Base-by-base conservation (phyloP, 306 rosid genomes). In the Cicer pinnatifidum region DNA sequence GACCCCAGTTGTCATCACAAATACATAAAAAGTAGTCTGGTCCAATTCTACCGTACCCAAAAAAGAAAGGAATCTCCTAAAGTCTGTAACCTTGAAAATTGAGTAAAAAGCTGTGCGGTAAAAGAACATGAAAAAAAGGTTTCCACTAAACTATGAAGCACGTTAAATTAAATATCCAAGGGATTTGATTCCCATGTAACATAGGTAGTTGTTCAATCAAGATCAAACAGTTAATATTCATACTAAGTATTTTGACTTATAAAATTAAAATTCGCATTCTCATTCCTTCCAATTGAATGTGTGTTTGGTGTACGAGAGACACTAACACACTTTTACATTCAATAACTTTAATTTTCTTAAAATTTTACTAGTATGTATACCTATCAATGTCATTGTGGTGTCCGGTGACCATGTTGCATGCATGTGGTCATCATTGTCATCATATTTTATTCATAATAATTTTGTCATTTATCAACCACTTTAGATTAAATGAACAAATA, bases 51-150 rank as follows among this genome's bases (percentile, higher is more conserved):
- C 70, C 48, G 59, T 28, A 46, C 75, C 53, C 38, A 11, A n/a
- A 6, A 11, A 20, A 6, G 11, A 59, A 33, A 59, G 50, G 73
- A 78, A 72, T 43, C 80, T 69, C 78, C 76, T 16, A 81, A 70
- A 75, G 63, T 47, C 69, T 58, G 10, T 23, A 35, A 79, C 78
- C 41, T 79, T 50, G 75, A 58, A 54, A 59, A 47, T 41, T 13
- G 72, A 41, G 78, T 13, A 41, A 64, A 38, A 40, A 39, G 67
- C 58, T 60, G 81, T 1, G 11, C 2, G 57, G 76, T 60, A 60
- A 79, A 78, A 35, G 19, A 72, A 46, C 52, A 74, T 16, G 38
- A 17, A 23, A 67, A 46, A 59, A 15, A 44, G 16, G 48, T 62
- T 41, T 62, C 35, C 23, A 62, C 41, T 12, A n/a, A 33, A 1